Evolutionary conservation across 2,329 filamentous ascomycete species (phyloP), one percentile per base, ranked within the genome.

Genomic region (Calonectria pauciramosa): DNA sequence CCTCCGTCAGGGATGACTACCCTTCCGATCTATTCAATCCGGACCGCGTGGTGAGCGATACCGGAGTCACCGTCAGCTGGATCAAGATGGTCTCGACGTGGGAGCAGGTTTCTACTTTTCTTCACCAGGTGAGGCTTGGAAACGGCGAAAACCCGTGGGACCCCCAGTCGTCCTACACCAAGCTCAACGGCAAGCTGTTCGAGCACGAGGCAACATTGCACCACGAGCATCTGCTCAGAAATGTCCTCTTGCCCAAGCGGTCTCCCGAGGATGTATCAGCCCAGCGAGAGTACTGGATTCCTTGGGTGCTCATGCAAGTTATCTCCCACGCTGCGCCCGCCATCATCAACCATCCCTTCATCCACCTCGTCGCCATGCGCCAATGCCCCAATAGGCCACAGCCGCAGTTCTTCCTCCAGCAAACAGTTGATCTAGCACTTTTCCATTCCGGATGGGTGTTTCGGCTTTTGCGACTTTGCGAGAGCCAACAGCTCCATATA

Each of bases 261-360:
- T 63, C 36, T 4, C 56, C 38, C 6, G n/a, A 34, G 4, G 56
- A 63, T n/a, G 30, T 63, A 6, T 23, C 34, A 20, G 38, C 16
- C 14, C 56, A 63, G 23, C 56, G 56, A 20, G 56, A 63, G 36
- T 63, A 63, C 23, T 63, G 56, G 56, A 63, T 63, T 34, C 56
- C 56, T 2, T 63, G 56, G 56, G 23, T 41, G 36, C 23, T 63
- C 3, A 41, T 41, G 56, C 56, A 63, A 36, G 56, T 63, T 36
- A 63, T 63, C 56, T 63, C 56, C 16, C 56, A 63, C 20, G 56
- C 56, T 18, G 56, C 56, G 2, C 56, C 34, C 4, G 56, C 56
- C 56, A 63, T 63, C 14, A 63, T 63, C 14, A 63, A 63, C 14
- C 56, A 63, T 23, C 56, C 56, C 7, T 63, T 63, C 16, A 63